Base-by-base conservation (phyloP, 345 rosid species). In the Sisymbrium altissimum region DNA sequence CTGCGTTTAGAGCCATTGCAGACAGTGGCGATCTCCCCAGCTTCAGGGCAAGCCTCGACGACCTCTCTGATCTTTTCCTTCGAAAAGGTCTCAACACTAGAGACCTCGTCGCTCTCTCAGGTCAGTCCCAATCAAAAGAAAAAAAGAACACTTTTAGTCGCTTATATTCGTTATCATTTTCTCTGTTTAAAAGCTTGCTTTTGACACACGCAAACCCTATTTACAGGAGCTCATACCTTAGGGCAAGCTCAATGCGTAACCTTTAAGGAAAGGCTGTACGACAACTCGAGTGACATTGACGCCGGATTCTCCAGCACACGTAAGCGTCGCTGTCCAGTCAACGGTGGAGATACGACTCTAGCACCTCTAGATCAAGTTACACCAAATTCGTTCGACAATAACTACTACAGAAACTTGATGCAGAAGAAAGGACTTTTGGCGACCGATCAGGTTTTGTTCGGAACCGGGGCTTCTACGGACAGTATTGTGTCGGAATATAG, bases 41-140 rank as follows among this genome's bases (percentile, higher is more conserved):
- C 41, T 83, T 86, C 14, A 58, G 29, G 4, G 81, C 74, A 38
- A 66, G 77, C 62, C 83, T 85, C 2, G 55, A 25, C 8, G 73
- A n/a, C 11, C 86, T 90, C 33, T 73, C 82, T 54, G 33, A 29
- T 12, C 75, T 73, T 57, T 83, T 90, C 30, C 29, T 41, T 1
- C 71, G 69, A 3, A 85, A 85, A 21, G 89, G 89, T 1, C 85
- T 88, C 6, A 81, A 76, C 68, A 83, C 78, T 4, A 72, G 78
- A 52, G 90, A 86, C 71, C 84, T 84, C 53, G 93, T 87, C 60
- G 92, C 92, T 18, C 72, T 89, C 13, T 87, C 89, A 25, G 89
- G 81, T 78, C 60, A 76, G 45, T 53, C 39, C 25, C 13, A 36
- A 3, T 12, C n/a, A n/a, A n/a, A n/a, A n/a, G n/a, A n/a, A n/a